Percentiles rank a stretch among this genome's conserved stretches.
Conservation (phyloP, 345 rosid genomes). For the Kandelia obovata region DNA sequence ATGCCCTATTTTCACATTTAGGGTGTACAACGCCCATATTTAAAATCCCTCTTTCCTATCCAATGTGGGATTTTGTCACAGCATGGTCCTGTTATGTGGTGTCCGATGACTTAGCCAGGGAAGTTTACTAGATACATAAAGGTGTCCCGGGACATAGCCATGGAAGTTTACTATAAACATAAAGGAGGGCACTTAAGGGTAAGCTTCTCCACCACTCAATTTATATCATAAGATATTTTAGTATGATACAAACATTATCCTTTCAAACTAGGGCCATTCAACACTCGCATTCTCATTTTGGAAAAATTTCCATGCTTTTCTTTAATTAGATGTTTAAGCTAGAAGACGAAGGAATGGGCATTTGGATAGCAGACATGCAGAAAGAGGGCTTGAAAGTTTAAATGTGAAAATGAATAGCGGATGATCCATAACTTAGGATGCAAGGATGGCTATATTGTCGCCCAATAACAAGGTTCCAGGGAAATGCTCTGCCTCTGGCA, state of each 20-base stretch:
- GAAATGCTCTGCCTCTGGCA: conserved; percentile 95
- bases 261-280: background rate
- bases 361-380: conserved; percentile 74
- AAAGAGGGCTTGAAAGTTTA: conserved; percentile 61
- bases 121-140: no score
- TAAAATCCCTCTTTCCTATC: no score
- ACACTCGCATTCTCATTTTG: background rate
- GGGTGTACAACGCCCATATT: no score
- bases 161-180: conserved; percentile 52
- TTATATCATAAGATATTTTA: background rate
- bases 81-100: conserved; percentile 91
- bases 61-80: no score
- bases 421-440: conserved; percentile 75
- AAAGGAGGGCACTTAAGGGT: conserved; percentile 65
- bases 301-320: background rate
- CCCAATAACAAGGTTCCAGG: conserved; percentile 93
- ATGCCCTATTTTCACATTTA: no score
- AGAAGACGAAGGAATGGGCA: conserved; percentile 98
- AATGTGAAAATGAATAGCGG: conserved; percentile 65
- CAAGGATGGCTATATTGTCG: conserved; percentile 76
- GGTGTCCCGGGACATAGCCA: conserved; percentile 53
- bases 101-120: conserved; percentile 18
- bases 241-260: background rate
- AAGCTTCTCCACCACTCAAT: conserved; percentile 5
- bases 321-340: conserved; percentile 83